These are phyloP conservation scores for Umbelopsis sp. DNA, from an alignment of 371 early-diverging fungal genomes.

Conservation along the genomic window DNA sequence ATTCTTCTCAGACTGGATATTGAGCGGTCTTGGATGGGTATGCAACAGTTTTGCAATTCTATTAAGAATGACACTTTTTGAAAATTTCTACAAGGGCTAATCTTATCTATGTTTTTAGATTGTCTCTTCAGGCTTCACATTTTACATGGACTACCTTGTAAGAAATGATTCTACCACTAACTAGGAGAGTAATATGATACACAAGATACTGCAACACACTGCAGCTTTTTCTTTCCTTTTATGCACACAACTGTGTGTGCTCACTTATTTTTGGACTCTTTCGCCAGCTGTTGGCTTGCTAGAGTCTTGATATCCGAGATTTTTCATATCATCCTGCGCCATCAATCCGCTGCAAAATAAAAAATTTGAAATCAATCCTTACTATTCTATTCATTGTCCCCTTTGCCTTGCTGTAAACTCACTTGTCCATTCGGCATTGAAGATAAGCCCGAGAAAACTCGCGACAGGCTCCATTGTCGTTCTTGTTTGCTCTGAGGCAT, in stretches of 20 bases:
- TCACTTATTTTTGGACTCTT: background rate
- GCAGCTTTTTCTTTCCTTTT: too few species aligned
- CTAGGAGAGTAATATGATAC: background rate
- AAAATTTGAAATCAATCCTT: background rate
- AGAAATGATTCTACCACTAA: constrained; percentile 17
- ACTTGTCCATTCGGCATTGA: constrained; percentile 86
- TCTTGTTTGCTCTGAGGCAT: constrained; percentile 73
- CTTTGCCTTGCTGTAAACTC: constrained; percentile 20
- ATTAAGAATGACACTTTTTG: background rate
- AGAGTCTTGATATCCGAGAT: constrained; percentile 68
- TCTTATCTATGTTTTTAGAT: constrained; percentile 30
- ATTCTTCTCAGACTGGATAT: constrained; percentile 39
- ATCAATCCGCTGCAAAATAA: constrained; percentile 60
- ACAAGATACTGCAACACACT: background rate
- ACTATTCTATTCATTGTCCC: background rate
- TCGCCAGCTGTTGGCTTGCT: constrained; percentile 12
- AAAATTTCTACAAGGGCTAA: background rate
- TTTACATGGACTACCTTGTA: constrained; percentile 50
- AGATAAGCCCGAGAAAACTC: constrained; percentile 73
- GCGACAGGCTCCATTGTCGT: constrained; percentile 69
- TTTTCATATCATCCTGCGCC: constrained; percentile 69
- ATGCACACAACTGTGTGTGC: background rate
- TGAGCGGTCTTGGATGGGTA: constrained; percentile 49
- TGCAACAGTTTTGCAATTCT: background rate
- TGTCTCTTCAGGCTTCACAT: constrained; percentile 45